A percentile compares a stretch with the other conserved stretches of the same genome.
phyloP scores from a whole-genome alignment of 305 asterid species.

The Fraxinus albicans region DNA sequence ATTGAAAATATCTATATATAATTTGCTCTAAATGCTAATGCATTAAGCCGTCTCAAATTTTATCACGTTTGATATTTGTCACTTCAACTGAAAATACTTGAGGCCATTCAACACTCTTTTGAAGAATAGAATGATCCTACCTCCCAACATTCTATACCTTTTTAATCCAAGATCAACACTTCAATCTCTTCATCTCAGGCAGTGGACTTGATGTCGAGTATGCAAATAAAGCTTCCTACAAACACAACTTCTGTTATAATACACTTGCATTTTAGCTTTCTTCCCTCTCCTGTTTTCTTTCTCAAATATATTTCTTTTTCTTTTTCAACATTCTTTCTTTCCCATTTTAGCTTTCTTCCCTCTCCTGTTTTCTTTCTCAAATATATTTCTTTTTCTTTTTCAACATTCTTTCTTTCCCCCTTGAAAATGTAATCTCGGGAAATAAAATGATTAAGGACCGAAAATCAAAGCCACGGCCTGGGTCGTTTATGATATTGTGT shows the following conservation, averaged over 20 bases:
- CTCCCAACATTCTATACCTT: neutral
- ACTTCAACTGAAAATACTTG: neutral
- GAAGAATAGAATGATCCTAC: neutral
- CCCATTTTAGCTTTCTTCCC: neutral
- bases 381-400: neutral
- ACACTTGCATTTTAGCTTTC: neutral
- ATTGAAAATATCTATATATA: neutral
- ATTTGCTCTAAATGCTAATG: neutral
- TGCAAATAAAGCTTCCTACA: neutral
- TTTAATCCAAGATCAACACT: neutral
- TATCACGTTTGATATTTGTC: neutral
- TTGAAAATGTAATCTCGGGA: neutral
- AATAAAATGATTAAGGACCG: neutral
- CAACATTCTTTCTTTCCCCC: neutral
- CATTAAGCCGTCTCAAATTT: neutral
- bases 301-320: neutral
- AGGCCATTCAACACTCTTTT: neutral
- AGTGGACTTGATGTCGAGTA: neutral
- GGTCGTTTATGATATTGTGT: neutral
- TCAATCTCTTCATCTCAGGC: neutral
- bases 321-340: neutral
- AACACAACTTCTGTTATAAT: neutral
- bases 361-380: neutral
- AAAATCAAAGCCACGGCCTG: neutral
- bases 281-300: neutral